Evolutionary conservation across 1,284 basidiomycete genomes (phyloP).

Genomic region (Somion occarium): DNA sequence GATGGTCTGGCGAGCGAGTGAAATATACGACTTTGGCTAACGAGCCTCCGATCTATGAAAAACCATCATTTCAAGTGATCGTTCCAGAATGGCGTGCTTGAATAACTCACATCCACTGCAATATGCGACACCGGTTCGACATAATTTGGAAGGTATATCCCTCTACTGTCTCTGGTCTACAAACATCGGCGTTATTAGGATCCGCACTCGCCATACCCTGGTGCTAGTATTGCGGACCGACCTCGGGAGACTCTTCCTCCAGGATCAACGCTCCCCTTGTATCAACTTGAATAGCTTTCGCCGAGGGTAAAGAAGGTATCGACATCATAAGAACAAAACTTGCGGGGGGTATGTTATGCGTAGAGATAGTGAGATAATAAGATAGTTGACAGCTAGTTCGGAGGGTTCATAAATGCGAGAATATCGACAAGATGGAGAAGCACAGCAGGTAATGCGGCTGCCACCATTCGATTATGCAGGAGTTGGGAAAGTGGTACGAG

Average conservation of each 20-base stretch:
- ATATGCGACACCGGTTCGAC: constrained; percentile 97
- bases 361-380: not conserved
- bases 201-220: not conserved
- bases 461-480: not conserved
- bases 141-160: constrained; percentile 94
- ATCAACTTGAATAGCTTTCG: constrained; percentile 79
- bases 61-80: not conserved
- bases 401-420: not conserved
- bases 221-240: constrained; percentile 33
- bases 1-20: constrained; percentile 82
- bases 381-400: not conserved
- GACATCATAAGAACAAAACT: too few species aligned
- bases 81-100: not conserved
- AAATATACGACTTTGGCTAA: constrained; percentile 99
- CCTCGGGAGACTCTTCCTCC: constrained; percentile 89
- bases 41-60: constrained; percentile 85
- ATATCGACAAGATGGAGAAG: not conserved
- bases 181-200: constrained; percentile 1
- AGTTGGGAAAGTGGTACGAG: not conserved
- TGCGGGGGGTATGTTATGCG: not conserved
- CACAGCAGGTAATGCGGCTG: not conserved
- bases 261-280: constrained; percentile 87
- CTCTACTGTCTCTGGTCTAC: constrained; percentile 88
- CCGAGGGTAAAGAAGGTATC: constrained; percentile 54
- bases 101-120: constrained; percentile 81